These are phyloP conservation scores for Pyricularia grisea DNA, from an alignment of 2,329 filamentous ascomycete species.

Conservation along the genomic window DNA sequence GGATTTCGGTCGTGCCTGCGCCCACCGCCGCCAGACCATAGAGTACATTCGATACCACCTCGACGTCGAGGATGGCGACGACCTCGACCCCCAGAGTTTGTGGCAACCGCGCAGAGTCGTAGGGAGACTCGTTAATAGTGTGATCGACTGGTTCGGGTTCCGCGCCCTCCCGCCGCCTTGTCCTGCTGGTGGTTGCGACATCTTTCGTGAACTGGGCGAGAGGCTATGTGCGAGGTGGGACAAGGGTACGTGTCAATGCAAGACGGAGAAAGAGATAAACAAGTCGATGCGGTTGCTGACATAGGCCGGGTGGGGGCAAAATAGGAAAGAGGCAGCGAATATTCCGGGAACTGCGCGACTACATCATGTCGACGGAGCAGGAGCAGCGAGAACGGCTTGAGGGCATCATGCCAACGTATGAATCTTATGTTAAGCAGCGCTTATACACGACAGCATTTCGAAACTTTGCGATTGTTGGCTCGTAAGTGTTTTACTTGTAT, in stretches of 20 bases:
- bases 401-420: slow-evolving; percentile 9
- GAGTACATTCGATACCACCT: slow-evolving; percentile 18
- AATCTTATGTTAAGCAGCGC: slow-evolving; percentile 11
- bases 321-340: slow-evolving; percentile 9
- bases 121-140: too few species aligned
- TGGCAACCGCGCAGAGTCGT: background rate
- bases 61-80: slow-evolving; percentile 11
- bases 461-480: slow-evolving; percentile 11
- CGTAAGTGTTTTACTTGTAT: slow-evolving; percentile 8
- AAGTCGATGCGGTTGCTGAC: background rate
- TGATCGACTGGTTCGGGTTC: background rate
- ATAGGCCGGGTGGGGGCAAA: background rate
- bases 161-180: slow-evolving; percentile 6
- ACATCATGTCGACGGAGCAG: slow-evolving; percentile 9
- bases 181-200: slow-evolving; percentile 8
- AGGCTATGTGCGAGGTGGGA: slow-evolving; percentile 9
- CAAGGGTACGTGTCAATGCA: slow-evolving; percentile 2
- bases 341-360: slow-evolving; percentile 10
- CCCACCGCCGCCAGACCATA: slow-evolving; percentile 20
- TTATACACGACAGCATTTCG: slow-evolving; percentile 12
- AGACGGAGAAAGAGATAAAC: background rate
- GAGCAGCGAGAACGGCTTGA: slow-evolving; percentile 12
- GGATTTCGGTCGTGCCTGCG: slow-evolving; percentile 17
- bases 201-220: slow-evolving; percentile 12
- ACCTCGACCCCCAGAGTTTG: background rate